These are phyloP conservation scores for Aspergillus sp. DNA, from an alignment of 2,329 filamentous ascomycete genomes.

Conservation along the genomic window DNA sequence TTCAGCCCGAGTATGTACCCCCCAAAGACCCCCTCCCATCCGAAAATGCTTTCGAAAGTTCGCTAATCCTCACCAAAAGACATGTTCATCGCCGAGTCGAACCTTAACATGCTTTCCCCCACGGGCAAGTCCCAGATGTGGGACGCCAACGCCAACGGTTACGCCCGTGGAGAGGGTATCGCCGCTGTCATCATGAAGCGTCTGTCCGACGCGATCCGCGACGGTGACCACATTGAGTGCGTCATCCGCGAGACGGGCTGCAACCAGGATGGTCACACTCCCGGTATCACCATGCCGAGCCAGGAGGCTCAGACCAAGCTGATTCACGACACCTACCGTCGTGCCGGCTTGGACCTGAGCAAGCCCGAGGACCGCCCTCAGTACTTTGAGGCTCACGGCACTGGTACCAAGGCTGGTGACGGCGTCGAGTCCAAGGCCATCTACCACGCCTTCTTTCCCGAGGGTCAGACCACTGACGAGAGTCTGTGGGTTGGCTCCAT, in stretches of 20 bases:
- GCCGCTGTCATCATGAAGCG: conserved; percentile 8
- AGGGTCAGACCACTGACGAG: neutral
- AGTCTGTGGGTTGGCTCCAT: conserved; percentile 13
- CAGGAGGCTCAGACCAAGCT: conserved; percentile 41
- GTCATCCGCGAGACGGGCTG: conserved; percentile 28
- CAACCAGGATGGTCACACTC: conserved; percentile 41
- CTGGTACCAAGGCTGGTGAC: conserved; percentile 30
- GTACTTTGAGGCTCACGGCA: conserved; percentile 51
- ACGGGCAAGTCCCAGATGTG: conserved; percentile 29
- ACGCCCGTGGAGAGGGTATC: conserved; percentile 12
- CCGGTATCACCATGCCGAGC: conserved; percentile 40
- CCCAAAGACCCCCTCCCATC: too few species aligned
- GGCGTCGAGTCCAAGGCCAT: conserved; percentile 12
- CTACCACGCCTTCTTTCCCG: neutral
- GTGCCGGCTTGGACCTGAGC: conserved; percentile 40
- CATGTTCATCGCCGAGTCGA: conserved; percentile 19
- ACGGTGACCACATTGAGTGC: conserved; percentile 6
- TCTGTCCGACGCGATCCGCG: conserved; percentile 2
- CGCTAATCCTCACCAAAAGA: neutral
- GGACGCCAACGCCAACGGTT: conserved; percentile 19
- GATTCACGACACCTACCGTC: conserved; percentile 42
- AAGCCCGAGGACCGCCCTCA: conserved; percentile 34
- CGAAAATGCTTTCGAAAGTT: too few species aligned
- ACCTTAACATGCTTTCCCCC: conserved; percentile 33
- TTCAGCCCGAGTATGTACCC: conserved; percentile 25